Evolutionary conservation across 2,329 filamentous ascomycete genomes (phyloP).

Genomic region (Sarocladiaceae sp.): DNA sequence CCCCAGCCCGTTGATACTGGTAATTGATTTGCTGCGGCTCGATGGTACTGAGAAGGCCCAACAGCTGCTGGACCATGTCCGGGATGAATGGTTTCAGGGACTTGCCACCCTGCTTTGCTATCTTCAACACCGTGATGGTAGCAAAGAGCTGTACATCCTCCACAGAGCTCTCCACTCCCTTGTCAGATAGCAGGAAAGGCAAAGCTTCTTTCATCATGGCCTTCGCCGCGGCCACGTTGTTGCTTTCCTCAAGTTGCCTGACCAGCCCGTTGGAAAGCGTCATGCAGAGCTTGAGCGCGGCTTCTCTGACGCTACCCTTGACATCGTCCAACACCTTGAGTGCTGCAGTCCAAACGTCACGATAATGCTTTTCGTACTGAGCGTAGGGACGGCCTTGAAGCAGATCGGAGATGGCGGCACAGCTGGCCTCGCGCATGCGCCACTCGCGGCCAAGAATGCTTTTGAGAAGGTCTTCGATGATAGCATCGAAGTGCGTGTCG

Average conservation of each 20-base stretch:
- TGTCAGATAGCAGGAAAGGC: slow-evolving; percentile 84
- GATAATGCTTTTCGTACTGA: slow-evolving; percentile 80
- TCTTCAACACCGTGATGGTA: slow-evolving; percentile 76
- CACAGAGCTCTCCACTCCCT: slow-evolving; percentile 83
- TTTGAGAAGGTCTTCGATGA: slow-evolving; percentile 80
- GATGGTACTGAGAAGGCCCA: slow-evolving; percentile 79
- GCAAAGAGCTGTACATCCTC: slow-evolving; percentile 85
- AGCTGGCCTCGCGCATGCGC: slow-evolving; percentile 89
- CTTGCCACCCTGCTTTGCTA: slow-evolving; percentile 84
- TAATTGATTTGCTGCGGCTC: slow-evolving; percentile 91
- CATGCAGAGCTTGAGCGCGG: slow-evolving; percentile 78
- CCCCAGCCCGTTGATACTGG: slow-evolving; percentile 83
- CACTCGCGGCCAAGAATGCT: slow-evolving; percentile 89
- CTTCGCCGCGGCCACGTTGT: slow-evolving; percentile 60
- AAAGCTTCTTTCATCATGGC: slow-evolving; percentile 83
- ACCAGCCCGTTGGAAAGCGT: slow-evolving; percentile 81
- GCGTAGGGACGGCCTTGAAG: slow-evolving; percentile 73
- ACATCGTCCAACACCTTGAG: slow-evolving; percentile 96
- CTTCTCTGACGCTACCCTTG: slow-evolving; percentile 80
- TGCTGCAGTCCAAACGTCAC: slow-evolving; percentile 77
- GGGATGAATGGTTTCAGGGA: slow-evolving; percentile 77
- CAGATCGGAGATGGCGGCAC: slow-evolving; percentile 82
- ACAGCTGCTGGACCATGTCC: slow-evolving; percentile 73
- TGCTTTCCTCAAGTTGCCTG: slow-evolving; percentile 76
- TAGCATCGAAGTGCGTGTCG: slow-evolving; percentile 78